Percentiles rank a stretch among this genome's conserved stretches.
Conservation (phyloP, 2,329 filamentous ascomycete genomes). For the Aspergillus sclerotialis region DNA sequence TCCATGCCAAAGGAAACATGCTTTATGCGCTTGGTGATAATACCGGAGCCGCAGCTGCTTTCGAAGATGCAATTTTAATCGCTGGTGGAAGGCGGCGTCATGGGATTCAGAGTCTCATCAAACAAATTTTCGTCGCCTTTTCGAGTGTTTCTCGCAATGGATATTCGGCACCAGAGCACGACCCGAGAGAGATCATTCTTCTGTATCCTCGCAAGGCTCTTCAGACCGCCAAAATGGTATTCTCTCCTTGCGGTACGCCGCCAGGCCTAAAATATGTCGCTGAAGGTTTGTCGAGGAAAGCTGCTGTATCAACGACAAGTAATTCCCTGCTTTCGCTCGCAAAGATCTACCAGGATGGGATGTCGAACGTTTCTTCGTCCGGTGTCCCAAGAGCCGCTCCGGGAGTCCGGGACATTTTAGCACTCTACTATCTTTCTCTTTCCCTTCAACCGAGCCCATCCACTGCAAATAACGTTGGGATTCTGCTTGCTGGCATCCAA, state of each 20-base stretch:
- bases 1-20: conserved; percentile 99
- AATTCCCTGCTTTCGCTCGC: conserved; percentile 91
- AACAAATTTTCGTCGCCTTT: conserved; percentile 66
- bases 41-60: conserved; percentile 71
- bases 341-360: conserved; percentile 95
- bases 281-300: conserved; percentile 64
- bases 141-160: conserved; percentile 39
- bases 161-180: conserved; percentile 29
- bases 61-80: conserved; percentile 90
- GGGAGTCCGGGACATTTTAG: conserved; percentile 84
- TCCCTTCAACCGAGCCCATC: conserved; percentile 94
- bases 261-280: conserved; percentile 70
- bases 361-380: conserved; percentile 63
- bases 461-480: conserved; percentile 96
- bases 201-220: conserved; percentile 78
- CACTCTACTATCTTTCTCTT: conserved; percentile 89
- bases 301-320: conserved; percentile 85
- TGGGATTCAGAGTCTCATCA: conserved; percentile 72
- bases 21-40: conserved; percentile 85
- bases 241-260: conserved; percentile 65
- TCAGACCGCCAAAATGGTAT: conserved; percentile 75
- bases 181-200: conserved; percentile 57
- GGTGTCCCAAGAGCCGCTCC: conserved; percentile 56
- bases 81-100: conserved; percentile 65
- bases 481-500: conserved; percentile 89